Evolutionary conservation across 129 eudicot species (phyloP), one percentile per base, ranked within the genome.

Genomic region (Centrapalus pauciflorus): DNA sequence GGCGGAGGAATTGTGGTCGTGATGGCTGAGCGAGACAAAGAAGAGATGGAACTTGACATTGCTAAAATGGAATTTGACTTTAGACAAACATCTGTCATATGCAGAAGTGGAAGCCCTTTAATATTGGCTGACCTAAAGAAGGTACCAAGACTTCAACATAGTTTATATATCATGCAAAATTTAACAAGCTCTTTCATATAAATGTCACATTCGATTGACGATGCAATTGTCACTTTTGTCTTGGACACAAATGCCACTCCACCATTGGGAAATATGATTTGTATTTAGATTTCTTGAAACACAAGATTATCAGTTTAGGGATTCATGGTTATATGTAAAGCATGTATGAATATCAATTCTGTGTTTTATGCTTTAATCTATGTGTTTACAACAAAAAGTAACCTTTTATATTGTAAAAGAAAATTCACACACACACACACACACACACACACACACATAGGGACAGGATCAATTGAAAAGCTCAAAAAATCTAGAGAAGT

Each of bases 51-150:
- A 71, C 74, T 81, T 16, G 96, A 89, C 77, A 89, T 89, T 60
- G 87, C 84, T 59, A 89, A 85, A 67, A 89, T 85, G 96, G 96
- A 89, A 77, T 89, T 89, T 76, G 90, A 89, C 77, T 85, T 89
- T 72, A 76, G 87, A 79, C 79, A 90, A 74, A 89, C 96, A 50
- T 85, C 96, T 57, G 94, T 89, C 24, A 89, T 89, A 78, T 89
- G 96, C 80, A 83, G 96, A 83, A 83, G 94, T 38, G 96, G 96
- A 57, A 89, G 96, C 81, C 96, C 96, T 64, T 73, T 89, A 61
- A 89, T 85, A 62, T 78, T 89, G 52, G 94, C 85, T 4, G 96
- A 89, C 77, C 79, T 89, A n/a, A 89, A 89, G 66, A 89, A 89
- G 86, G 96, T 89, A 66, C 17, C 61, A 23, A 66, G 4, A 13